Base-by-base conservation (phyloP, 1,284 basidiomycete species). In the Puccinia novopanici region DNA sequence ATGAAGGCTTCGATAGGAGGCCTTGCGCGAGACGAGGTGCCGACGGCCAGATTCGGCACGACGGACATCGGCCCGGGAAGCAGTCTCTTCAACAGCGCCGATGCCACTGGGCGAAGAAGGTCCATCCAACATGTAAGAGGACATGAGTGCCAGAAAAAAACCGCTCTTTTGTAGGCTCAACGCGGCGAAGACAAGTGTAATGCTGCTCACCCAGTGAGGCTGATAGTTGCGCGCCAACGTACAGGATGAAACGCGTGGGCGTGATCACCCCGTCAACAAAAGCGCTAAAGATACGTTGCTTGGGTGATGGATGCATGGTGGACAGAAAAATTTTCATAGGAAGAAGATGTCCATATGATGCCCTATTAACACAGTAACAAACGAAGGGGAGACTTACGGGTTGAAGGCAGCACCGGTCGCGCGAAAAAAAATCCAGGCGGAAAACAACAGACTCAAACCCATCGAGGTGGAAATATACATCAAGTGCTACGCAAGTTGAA, bases 371-470 rank as follows among this genome's bases (percentile, higher is more conserved):
- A 34, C 34, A 34, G 34, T 34, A 85, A 91, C 85, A 61, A 90
- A 87, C 63, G 92, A 87, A 0, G 37, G 8, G 24, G 27, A 55
- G 34, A 57, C 45, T 50, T 90, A 85, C 12, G 79, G 79, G 61
- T 81, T 81, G 63, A 81, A 81, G 19, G 79, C 79, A n/a, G 89
- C 90, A 9, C 91, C 91, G 0, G 91, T 91, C 70, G 91, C 88
- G 42, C 92, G 88, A 85, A 90, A 92, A 86, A 93, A 93, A 59
- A 92, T 86, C 90, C 91, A 92, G 8, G 90, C 90, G 2, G 89
- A 89, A 48, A 91, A 89, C 65, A 92, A 88, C 54, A 93, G 87
- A 77, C 89, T 89, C 74, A 92, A 85, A 1, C 91, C 91, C 87
- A 91, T 90, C 63, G 87, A 88, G 0, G 88, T 87, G 0, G 91